Evolutionary conservation across 352 stramenopile genomes (phyloP).

Genomic region (Globisporangium radiosum): DNA sequence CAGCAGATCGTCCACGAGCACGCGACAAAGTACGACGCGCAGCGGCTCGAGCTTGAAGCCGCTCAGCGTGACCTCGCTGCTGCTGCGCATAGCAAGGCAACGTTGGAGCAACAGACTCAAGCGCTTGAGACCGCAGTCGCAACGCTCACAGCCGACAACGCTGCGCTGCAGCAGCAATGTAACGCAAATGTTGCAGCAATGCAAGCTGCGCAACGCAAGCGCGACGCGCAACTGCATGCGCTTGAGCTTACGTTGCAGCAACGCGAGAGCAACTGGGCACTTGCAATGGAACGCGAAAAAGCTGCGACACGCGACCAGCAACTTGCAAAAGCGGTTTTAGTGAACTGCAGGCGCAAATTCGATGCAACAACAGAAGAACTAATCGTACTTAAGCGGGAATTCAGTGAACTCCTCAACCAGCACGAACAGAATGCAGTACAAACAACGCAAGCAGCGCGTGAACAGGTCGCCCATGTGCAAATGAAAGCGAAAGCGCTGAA

Average conservation of each 20-base stretch:
- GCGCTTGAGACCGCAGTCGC: slow-evolving; percentile 30
- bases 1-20: slow-evolving; percentile 72
- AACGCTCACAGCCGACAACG: slow-evolving; percentile 7
- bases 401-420: slow-evolving; percentile 55
- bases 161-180: no score
- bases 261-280: slow-evolving; percentile 24
- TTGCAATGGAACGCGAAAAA: slow-evolving; percentile 44
- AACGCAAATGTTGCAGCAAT: no score
- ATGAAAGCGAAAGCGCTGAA: slow-evolving; percentile 30
- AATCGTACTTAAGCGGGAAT: slow-evolving; percentile 52
- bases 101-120: slow-evolving; percentile 20
- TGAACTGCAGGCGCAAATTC: slow-evolving; percentile 28
- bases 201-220: slow-evolving; percentile 25
- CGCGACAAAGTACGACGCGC: slow-evolving; percentile 37
- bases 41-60: slow-evolving; percentile 37
- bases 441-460: slow-evolving; percentile 30
- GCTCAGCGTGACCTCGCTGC: slow-evolving; percentile 23
- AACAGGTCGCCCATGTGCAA: slow-evolving; percentile 32
- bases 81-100: slow-evolving; percentile 1
- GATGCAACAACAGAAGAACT: slow-evolving; percentile 40
- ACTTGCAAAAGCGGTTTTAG: slow-evolving; percentile 21
- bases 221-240: slow-evolving; percentile 24
- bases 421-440: slow-evolving; percentile 25
- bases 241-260: slow-evolving; percentile 36
- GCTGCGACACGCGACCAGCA: slow-evolving; percentile 39